These are phyloP conservation scores for Asclepias syriaca DNA, from an alignment of 257 asterid species.

Conservation along the genomic window DNA sequence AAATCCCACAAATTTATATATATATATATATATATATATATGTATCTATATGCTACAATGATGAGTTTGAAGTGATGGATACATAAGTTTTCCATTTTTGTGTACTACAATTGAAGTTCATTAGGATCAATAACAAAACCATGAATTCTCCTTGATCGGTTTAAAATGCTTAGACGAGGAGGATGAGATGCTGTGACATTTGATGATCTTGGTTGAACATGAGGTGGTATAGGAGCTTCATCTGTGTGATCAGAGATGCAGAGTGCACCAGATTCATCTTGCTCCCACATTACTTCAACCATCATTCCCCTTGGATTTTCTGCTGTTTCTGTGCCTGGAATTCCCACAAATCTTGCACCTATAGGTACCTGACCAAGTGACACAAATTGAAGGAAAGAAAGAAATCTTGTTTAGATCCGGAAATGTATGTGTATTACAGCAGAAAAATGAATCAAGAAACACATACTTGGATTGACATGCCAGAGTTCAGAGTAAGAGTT, in stretches of 20 bases:
- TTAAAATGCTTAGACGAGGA: constrained; percentile 21
- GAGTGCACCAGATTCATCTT: constrained; percentile 81
- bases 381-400: no score
- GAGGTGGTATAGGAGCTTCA: constrained; percentile 59
- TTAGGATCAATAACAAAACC: constrained; percentile 73
- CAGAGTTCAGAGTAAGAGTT: constrained; percentile 49
- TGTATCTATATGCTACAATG: no score
- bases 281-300: constrained; percentile 90
- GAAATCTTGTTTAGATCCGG: not conserved
- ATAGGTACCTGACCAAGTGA: constrained; percentile 49
- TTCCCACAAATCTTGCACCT: constrained; percentile 70
- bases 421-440: not conserved
- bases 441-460: constrained; percentile 5
- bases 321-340: constrained; percentile 61
- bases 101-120: constrained; percentile 22
- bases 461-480: constrained; percentile 56
- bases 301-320: constrained; percentile 58
- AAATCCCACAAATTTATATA: no score
- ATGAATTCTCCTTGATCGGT: constrained; percentile 30
- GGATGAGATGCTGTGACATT: constrained; percentile 26
- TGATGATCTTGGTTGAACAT: constrained; percentile 40
- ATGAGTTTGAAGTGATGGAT: not conserved
- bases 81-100: not conserved
- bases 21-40: no score
- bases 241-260: constrained; percentile 73